Evolutionary conservation across 345 rosid species (phyloP).

Genomic region (Turritis glabra): DNA sequence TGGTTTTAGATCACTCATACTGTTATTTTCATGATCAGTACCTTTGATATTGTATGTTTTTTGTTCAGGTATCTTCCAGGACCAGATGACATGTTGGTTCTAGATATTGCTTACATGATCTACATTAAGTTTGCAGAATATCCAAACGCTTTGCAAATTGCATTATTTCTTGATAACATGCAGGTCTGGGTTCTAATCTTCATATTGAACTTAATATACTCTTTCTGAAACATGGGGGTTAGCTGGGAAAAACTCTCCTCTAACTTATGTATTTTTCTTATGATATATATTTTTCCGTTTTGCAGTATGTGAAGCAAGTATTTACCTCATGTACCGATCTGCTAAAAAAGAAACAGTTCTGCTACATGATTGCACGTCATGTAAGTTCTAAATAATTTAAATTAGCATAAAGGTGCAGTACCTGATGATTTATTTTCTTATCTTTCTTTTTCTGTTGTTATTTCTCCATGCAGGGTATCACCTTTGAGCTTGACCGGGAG

Average conservation of each 20-base stretch:
- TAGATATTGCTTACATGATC: slow-evolving; percentile 74
- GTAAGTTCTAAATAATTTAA: slow-evolving; percentile 49
- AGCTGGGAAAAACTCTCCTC: slow-evolving; percentile 16
- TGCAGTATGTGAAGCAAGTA: slow-evolving; percentile 79
- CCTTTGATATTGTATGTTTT: slow-evolving; percentile 1
- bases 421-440: slow-evolving; percentile 2
- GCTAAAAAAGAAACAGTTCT: slow-evolving; percentile 76
- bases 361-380: slow-evolving; percentile 88
- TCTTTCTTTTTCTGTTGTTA: slow-evolving; percentile 6
- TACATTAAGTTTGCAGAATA: slow-evolving; percentile 75
- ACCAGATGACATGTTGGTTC: slow-evolving; percentile 81
- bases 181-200: slow-evolving; percentile 52
- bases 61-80: slow-evolving; percentile 82
- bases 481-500: slow-evolving; percentile 70
- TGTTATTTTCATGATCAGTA: not conserved
- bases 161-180: slow-evolving; percentile 76
- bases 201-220: not conserved
- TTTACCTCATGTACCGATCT: slow-evolving; percentile 74
- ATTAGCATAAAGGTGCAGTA: not conserved
- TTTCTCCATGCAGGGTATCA: slow-evolving; percentile 56
- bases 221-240: slow-evolving; percentile 5
- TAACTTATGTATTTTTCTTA: not conserved
- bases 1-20: not conserved
- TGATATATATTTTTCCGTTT: slow-evolving; percentile 25
- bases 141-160: slow-evolving; percentile 88